These are phyloP conservation scores for Clathrus columnatus DNA, from an alignment of 768 basidiomycete species.

Conservation along the genomic window DNA sequence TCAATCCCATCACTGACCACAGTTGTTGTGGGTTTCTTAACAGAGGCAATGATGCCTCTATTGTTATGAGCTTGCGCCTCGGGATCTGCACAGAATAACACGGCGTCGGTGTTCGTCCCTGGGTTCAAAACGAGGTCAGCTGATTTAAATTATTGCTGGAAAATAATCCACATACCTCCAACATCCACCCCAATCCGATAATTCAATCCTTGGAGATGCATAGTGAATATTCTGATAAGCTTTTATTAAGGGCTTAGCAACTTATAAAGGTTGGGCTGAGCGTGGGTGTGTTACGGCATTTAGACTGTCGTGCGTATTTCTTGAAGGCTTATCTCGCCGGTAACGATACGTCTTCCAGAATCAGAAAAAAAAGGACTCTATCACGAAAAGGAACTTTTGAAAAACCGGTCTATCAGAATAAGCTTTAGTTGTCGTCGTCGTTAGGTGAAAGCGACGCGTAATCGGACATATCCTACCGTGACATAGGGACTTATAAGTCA, in stretches of 20 bases:
- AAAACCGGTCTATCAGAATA: no score
- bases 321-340: no score
- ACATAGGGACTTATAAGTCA: no score
- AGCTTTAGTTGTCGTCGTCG: background rate
- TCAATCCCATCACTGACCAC: constrained; percentile 55
- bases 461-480: no score
- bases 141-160: constrained; percentile 11
- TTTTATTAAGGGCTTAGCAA: background rate
- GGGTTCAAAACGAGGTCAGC: background rate
- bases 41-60: constrained; percentile 29
- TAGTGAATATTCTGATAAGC: background rate
- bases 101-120: constrained; percentile 33
- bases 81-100: constrained; percentile 27
- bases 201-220: background rate
- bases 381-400: no score
- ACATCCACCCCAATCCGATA: constrained; percentile 14
- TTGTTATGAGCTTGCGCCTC: constrained; percentile 22
- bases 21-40: constrained; percentile 47
- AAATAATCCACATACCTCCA: constrained; percentile 12
- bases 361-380: no score
- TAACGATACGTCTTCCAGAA: no score
- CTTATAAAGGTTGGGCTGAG: background rate
- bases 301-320: no score
- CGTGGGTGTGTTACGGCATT: no score
- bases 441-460: background rate